phyloP scores from a whole-genome alignment of 73 alveolate genomes.

The Paraurostyla sp. region DNA sequence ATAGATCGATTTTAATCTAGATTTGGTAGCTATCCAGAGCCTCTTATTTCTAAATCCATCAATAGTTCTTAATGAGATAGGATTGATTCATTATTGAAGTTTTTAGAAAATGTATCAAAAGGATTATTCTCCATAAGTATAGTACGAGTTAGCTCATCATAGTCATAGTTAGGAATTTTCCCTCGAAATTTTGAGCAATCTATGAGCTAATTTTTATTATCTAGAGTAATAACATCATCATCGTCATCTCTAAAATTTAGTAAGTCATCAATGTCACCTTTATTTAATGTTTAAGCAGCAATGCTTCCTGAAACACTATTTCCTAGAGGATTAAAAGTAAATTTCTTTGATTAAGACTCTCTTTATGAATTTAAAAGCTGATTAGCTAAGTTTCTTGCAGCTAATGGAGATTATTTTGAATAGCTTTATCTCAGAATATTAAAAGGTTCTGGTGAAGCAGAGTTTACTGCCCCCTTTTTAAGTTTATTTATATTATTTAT shows the following conservation, averaged over 20 bases:
- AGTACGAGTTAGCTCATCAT: not conserved
- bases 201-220: not conserved
- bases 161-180: not conserved
- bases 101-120: slow-evolving; percentile 8
- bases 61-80: not conserved
- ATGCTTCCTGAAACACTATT: not conserved
- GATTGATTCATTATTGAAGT: slow-evolving; percentile 35
- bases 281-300: not conserved
- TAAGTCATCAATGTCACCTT: slow-evolving; percentile 50
- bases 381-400: not conserved
- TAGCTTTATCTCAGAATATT: not conserved
- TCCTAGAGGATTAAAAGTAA: no score
- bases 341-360: no score
- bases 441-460: not conserved
- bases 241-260: slow-evolving; percentile 26
- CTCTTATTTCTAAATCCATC: not conserved
- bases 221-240: not conserved
- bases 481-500: not conserved
- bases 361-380: not conserved
- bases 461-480: slow-evolving; percentile 12
- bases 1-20: not conserved
- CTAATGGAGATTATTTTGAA: not conserved
- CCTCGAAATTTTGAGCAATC: not conserved
- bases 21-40: not conserved
- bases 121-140: slow-evolving; percentile 35